Base-by-base conservation (phyloP, 257 asterid species). In the Salvia rosmarinus region DNA sequence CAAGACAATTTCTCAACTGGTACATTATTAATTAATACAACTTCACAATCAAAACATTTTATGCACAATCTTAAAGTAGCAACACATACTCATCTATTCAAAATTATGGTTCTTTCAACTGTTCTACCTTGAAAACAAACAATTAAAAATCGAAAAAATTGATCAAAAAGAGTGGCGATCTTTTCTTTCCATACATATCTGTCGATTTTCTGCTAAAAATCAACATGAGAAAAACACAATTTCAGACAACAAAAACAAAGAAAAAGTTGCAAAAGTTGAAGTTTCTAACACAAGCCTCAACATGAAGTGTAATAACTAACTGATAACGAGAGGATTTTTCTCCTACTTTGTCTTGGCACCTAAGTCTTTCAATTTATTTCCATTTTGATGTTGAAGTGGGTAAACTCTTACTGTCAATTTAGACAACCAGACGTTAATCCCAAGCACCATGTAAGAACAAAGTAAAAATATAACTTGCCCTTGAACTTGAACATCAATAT, bases 291-390 rank as follows among this genome's bases (percentile, higher is more conserved):
- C 79, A 84, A 81, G 84, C 58, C 76, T 75, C 60, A 73, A 49
- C 56, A 23, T 73, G 75, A 73, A 71, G 77, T 60, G 67, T 71
- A 77, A 78, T 84, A 52, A 79, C 71, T 6, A 68, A 77, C 20
- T 80, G 75, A 71, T 68, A 82, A 79, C 80, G 83, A 60, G 32
- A 74, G 83, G 82, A 81, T 79, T 77, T 75, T 44, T 77, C 75
- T 78, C 83, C 83, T 82, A 75, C 80, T 81, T 79, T 81, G 80
- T 82, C 97, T 90, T 88, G 80, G 72, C 76, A 80, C 68, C 71
- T 77, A 87, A 83, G 90, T 75, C 85, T 85, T 82, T 81, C 71
- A 62, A 71, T 23, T 69, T 70, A 68, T 49, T 72, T 67, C 60
- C 20, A 47, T 47, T 58, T 74, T 68, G 7, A 44, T 42, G 57